Base-by-base conservation (phyloP, 495 filamentous ascomycete species). In the Beverwykella pulmonaria region DNA sequence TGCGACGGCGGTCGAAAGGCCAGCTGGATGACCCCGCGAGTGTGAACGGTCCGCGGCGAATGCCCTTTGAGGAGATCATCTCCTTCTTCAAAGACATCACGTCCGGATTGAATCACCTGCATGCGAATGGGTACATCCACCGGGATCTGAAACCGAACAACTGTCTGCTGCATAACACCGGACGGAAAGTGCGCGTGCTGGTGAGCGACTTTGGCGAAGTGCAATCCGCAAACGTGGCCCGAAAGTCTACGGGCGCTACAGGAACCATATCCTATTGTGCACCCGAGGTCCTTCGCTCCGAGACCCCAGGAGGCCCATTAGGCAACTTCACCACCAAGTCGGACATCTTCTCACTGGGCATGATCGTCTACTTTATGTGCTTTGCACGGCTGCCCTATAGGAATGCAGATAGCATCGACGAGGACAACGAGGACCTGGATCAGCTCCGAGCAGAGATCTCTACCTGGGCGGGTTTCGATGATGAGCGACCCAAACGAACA, bases 181-280 rank as follows among this genome's bases (percentile, higher is more conserved):
- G 87, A 19, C 80, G 83, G 49, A 87, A 88, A 46, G 76, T 91
- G 1, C 83, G 82, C 44, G 93, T 96, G 46, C 77, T 98, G 36
- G 94, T 98, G 30, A 97, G 93, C 74, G 94, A 98, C 75, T 98
- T 98, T 76, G 94, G 94, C 15, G 94, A 98, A 73, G 92, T 96
- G 0, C 94, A 98, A 73, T 80, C 85, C 3, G 90, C 92, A 62
- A 87, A 92, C 75, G 83, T 84, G 19, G 86, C 85, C 39, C 87
- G 94, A 19, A 89, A 88, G 50, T 96, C 92, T 15, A 97, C 92
- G 2, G 94, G 94, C 10, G 89, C 93, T 0, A 98, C 94, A 0
- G 94, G 94, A 0, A 98, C 94, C 3, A 93, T 98, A 34, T 97
- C 93, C 0, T 98, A 97, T 76, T 98, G 95, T 76, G 95, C 94